Conservation (phyloP, 768 basidiomycete genomes). For the Mrakia gelida region DNA sequence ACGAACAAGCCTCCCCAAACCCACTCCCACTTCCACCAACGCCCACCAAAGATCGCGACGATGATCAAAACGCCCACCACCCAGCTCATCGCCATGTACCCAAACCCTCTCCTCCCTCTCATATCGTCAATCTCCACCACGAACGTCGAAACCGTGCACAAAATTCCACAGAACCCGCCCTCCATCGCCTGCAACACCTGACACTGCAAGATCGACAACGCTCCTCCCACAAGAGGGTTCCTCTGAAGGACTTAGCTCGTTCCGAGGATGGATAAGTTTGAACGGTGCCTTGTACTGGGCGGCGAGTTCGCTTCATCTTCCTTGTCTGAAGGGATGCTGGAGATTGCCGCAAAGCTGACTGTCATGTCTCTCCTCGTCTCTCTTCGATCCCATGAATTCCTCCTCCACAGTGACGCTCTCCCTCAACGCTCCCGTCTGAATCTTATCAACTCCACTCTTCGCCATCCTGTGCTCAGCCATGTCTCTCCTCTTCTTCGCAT, state of each 20-base stretch:
- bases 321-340: too few relatives aligned
- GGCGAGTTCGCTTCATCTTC: too few relatives aligned
- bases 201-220: conserved; percentile 51
- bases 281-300: too few relatives aligned
- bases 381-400: too few relatives aligned
- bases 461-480: too few relatives aligned
- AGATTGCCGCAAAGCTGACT: too few relatives aligned
- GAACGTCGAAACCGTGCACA: conserved; percentile 92
- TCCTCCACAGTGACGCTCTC: too few relatives aligned
- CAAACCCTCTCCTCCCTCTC: conserved; percentile 54
- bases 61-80: conserved; percentile 63
- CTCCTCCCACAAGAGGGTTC: conserved; percentile 33
- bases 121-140: conserved; percentile 68
- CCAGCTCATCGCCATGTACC: conserved; percentile 70
- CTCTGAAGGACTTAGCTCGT: conserved; percentile 68
- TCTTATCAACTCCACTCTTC: too few relatives aligned
- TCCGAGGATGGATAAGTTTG: conserved; percentile 74
- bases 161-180: conserved; percentile 92
- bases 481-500: too few relatives aligned
- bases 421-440: too few relatives aligned
- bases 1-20: background rate
- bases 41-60: conserved; percentile 66
- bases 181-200: conserved; percentile 70
- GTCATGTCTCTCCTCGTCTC: too few relatives aligned
- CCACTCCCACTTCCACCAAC: conserved; percentile 49